These are phyloP conservation scores for Hymenotorrendiella dingleyae DNA, from an alignment of 2,329 filamentous ascomycete genomes.

Conservation along the genomic window DNA sequence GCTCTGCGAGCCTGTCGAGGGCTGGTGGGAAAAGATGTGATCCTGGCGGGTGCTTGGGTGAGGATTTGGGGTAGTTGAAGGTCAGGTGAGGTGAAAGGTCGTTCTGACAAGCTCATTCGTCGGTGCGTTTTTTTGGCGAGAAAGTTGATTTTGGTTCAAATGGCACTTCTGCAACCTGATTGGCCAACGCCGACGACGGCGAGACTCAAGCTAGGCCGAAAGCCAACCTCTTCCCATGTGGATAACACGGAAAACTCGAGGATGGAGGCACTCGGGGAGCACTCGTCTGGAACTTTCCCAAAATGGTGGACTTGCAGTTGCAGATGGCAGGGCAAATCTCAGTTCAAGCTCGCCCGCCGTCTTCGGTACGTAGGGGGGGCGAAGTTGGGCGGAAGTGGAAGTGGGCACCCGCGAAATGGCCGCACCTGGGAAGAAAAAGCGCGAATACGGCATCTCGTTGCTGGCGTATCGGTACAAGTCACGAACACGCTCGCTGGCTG, in stretches of 20 bases:
- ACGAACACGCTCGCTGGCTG: no score
- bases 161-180: slow-evolving; percentile 17
- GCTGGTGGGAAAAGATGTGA: slow-evolving; percentile 12
- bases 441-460: not conserved
- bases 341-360: not conserved
- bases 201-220: slow-evolving; percentile 8
- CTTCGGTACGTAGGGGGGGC: no score
- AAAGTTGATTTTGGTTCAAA: slow-evolving; percentile 13
- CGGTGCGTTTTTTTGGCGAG: slow-evolving; percentile 16
- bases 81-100: slow-evolving; percentile 21
- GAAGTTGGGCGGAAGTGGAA: not conserved
- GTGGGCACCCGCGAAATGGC: not conserved
- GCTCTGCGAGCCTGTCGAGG: slow-evolving; percentile 25
- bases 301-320: not conserved
- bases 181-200: slow-evolving; percentile 9
- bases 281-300: no score
- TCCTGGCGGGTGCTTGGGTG: no score
- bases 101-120: slow-evolving; percentile 19
- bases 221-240: not conserved
- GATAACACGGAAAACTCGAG: not conserved
- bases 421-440: not conserved
- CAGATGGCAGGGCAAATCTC: no score
- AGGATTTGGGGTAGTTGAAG: slow-evolving; percentile 17
- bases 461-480: not conserved
- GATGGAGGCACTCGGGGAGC: no score